Base-by-base conservation (phyloP, 257 asterid species). In the Ilex asprella region DNA sequence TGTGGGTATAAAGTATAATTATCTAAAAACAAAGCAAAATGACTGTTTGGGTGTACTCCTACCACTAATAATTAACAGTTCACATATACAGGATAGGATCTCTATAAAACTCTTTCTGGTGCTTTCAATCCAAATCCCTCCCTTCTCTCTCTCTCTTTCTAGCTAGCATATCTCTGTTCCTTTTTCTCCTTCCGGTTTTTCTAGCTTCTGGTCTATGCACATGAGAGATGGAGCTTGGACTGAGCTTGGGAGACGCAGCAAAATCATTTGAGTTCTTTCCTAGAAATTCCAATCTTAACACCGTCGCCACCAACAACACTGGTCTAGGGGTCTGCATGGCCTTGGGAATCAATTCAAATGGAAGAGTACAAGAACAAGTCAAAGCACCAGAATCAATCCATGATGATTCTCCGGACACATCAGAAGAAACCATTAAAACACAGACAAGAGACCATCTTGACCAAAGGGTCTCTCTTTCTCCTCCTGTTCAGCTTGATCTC, bases 181-280 rank as follows among this genome's bases (percentile, higher is more conserved):
- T 12, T 16, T 5, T 5, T 12, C 15, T 1, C 7, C 12, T 11
- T 41, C 27, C 27, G 5, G 41, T 35, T 35, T 35, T 8, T 8
- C 41, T 35, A 35, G 11, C 52, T 46, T 46, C 15, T 46, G 13
- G 13, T 11, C 15, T 31, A 16, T 46, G 52, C 52, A 46, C 52
- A 67, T 66, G 74, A 55, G 49, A 63, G 44, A 88, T 88, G 96
- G 96, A 88, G 78, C 73, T 88, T 60, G 94, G 87, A 15, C 71
- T 88, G 66, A 83, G 82, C 71, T 78, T 88, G 32, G 96, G 96
- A 53, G 86, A 84, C 43, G 70, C 80, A 13, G 73, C 86, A 1
- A 75, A 69, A 47, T 41, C 79, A 7, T 16, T 67, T 13, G 61
- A 49, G 9, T 70, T 81, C 65, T 66, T 67, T 41, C 67, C 35